Evolutionary conservation across 2,329 filamentous ascomycete species (phyloP).

Genomic region (Arthrobotrys entomopaga): DNA sequence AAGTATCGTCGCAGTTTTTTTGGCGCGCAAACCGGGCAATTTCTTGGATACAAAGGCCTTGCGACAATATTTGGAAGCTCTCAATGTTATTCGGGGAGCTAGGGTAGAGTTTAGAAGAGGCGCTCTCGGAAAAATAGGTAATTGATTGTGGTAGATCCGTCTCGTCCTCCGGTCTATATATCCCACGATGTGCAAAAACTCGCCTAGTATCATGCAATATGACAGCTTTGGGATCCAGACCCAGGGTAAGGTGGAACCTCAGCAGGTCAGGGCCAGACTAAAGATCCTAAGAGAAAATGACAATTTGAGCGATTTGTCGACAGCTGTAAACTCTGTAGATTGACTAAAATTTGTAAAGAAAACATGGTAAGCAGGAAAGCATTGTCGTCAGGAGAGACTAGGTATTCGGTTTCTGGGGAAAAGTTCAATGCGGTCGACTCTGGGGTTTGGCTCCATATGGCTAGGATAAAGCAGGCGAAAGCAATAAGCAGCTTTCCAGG

Average conservation of each 20-base stretch:
- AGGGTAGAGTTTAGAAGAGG: constrained; percentile 36
- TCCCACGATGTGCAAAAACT: constrained; percentile 38
- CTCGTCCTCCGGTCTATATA: constrained; percentile 54
- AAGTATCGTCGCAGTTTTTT: neutral
- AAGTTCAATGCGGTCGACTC: constrained; percentile 54
- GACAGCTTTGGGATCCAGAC: constrained; percentile 33
- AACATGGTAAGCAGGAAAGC: constrained; percentile 50
- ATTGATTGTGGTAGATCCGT: constrained; percentile 32
- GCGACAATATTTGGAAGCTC: constrained; percentile 13
- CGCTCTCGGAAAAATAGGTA: constrained; percentile 55
- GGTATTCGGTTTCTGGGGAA: constrained; percentile 55
- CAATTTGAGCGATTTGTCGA: constrained; percentile 54
- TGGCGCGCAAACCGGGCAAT: neutral
- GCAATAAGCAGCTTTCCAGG: constrained; percentile 53
- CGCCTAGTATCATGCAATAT: constrained; percentile 49
- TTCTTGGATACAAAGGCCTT: constrained; percentile 15
- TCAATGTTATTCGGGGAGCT: constrained; percentile 12
- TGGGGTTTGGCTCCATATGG: constrained; percentile 55
- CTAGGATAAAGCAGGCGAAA: constrained; percentile 55
- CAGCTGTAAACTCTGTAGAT: constrained; percentile 21
- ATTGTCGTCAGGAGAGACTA: constrained; percentile 53
- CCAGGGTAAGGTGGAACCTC: constrained; percentile 40
- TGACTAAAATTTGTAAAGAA: constrained; percentile 40
- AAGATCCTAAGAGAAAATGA: constrained; percentile 10
- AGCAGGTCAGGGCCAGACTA: constrained; percentile 18